Evolutionary conservation across 1,284 basidiomycete species (phyloP), one percentile per base, ranked within the genome.

Genomic region (Gymnopus androsaceus): DNA sequence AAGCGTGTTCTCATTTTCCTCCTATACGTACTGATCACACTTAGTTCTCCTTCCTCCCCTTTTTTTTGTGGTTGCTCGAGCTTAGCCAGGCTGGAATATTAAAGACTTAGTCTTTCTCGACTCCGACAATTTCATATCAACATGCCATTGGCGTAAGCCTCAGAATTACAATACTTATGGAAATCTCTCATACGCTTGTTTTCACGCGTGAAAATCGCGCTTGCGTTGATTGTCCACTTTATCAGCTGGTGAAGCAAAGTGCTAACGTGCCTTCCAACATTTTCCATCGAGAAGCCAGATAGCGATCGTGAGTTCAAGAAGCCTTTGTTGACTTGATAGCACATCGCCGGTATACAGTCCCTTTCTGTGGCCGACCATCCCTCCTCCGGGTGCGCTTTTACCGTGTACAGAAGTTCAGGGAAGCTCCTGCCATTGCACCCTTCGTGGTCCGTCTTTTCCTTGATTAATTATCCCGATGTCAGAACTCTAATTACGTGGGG

Each of bases 391-490:
- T 50, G 36, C 54, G 27, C 30, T 55, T 36, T 36, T 56, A 31
- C 54, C 54, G 25, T 28, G 33, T 37, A 42, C 36, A 38, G 45
- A 49, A 41, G 31, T n/a, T 34, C 19, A 42, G 23, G 46, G 45
- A 49, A 41, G 31, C 14, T 34, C 19, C 19, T 31, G 19, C 44
- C 44, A 41, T 49, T 25, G 46, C 7, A 44, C 48, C 30, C 37
- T 49, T 42, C 33, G 25, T 8, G 19, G 41, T 48, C 15, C 31
- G 12, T 54, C 15, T 23, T 19, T 12, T 27, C 30, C 54, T 31
- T 50, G 53, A 54, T 54, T 54, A 47, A 40, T 48, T 49, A 31
- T 51, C 15, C 48, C 48, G 33, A 44, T 56, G 48, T 56, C 54
- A 55, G 37, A 42, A 47, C 28, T 42, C 19, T 44, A 46, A 55